phyloP scores from a whole-genome alignment of 192 early-diverging fungal species.

The Entophlyctis helioformis region DNA sequence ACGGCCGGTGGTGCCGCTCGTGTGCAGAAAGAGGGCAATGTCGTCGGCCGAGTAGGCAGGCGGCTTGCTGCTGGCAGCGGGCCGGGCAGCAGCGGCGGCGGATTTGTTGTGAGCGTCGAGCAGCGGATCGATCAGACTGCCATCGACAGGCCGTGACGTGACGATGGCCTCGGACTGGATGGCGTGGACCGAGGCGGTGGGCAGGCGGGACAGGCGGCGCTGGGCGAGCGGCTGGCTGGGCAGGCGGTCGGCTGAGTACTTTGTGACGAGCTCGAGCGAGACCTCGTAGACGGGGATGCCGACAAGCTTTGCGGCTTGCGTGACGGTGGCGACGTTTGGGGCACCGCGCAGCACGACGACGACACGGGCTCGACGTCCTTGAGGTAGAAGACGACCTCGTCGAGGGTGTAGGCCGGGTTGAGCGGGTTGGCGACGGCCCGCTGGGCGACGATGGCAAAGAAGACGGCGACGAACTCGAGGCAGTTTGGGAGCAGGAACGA shows the following conservation, averaged over 20 bases:
- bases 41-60: conserved; percentile 34
- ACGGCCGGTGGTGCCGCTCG: conserved; percentile 66
- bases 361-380: conserved; percentile 51
- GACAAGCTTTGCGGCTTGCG: conserved; percentile 36
- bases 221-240: too few relatives aligned
- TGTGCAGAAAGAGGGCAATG: conserved; percentile 65
- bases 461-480: conserved; percentile 50
- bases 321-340: conserved; percentile 34
- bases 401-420: conserved; percentile 51
- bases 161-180: too few relatives aligned
- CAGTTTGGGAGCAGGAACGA: conserved; percentile 47
- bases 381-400: conserved; percentile 65
- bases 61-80: too few relatives aligned
- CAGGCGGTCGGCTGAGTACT: conserved; percentile 11
- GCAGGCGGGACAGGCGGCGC: too few relatives aligned
- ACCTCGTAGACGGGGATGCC: conserved; percentile 46
- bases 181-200: too few relatives aligned
- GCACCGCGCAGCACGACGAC: conserved; percentile 51
- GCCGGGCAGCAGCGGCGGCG: too few relatives aligned
- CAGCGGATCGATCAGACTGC: too few relatives aligned
- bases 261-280: conserved; percentile 25
- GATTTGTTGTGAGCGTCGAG: too few relatives aligned
- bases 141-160: too few relatives aligned
- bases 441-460: conserved; percentile 49
- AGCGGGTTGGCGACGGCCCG: conserved; percentile 60